Conservation (phyloP, 768 basidiomycete species). For the Mycena amicta region DNA sequence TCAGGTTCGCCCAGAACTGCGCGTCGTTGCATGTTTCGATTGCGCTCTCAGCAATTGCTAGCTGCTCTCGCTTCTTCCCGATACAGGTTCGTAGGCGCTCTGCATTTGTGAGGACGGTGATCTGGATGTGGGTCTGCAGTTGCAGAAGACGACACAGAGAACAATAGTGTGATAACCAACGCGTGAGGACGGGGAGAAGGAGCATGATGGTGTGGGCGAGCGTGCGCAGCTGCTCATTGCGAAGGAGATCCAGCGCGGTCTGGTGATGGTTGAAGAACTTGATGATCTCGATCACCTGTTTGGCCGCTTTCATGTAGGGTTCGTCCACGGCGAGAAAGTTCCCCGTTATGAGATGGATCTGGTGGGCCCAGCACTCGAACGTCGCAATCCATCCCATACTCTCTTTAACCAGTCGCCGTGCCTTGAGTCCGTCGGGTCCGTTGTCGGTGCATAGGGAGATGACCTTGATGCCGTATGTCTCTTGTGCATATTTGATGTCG, state of each 20-base stretch:
- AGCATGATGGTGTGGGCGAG: background rate
- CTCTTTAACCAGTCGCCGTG: conserved; percentile 16
- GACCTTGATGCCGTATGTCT: conserved; percentile 8
- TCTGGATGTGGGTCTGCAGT: conserved; percentile 8
- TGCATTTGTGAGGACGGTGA: background rate
- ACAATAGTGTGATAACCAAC: conserved; percentile 26
- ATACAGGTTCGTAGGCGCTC: background rate
- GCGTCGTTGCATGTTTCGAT: background rate
- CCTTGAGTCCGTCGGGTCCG: conserved; percentile 28
- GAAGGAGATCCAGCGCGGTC: conserved; percentile 22
- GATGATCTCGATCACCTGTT: conserved; percentile 25
- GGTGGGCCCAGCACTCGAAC: conserved; percentile 30
- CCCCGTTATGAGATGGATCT: conserved; percentile 33
- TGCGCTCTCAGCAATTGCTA: background rate
- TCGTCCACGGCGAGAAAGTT: conserved; percentile 28
- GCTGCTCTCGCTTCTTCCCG: conserved; percentile 1
- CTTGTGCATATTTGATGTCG: conserved; percentile 26
- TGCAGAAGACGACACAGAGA: conserved; percentile 18
- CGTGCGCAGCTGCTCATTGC: conserved; percentile 1
- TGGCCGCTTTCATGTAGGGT: conserved; percentile 11
- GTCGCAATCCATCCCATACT: conserved; percentile 17
- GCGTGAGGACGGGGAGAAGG: conserved; percentile 24
- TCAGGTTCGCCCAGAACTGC: conserved; percentile 14
- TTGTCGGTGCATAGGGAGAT: conserved; percentile 27
- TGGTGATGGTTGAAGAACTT: conserved; percentile 35